phyloP scores from a whole-genome alignment of 805 yeast genomes.

The Candida railenensis region DNA sequence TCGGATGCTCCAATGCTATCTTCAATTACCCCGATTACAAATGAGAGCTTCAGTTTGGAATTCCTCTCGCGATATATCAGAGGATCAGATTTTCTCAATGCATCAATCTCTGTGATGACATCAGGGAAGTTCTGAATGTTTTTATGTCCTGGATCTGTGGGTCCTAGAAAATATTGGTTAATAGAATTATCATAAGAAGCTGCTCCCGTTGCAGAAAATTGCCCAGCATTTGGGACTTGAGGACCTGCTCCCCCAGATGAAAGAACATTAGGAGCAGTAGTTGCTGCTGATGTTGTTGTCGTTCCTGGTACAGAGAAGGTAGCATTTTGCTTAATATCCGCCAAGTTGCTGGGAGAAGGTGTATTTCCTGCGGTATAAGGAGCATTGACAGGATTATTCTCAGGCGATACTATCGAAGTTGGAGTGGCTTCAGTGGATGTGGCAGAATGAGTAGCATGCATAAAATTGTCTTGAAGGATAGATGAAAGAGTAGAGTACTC shows the following conservation, averaged over 20 bases:
- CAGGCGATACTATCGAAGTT: conserved; percentile 34
- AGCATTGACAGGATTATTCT: conserved; percentile 32
- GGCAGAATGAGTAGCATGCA: conserved; percentile 18
- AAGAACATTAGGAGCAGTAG: no score
- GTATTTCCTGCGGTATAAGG: neutral
- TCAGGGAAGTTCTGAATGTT: conserved; percentile 56
- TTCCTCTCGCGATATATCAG: conserved; percentile 35
- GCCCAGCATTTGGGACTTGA: neutral
- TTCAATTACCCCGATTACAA: conserved; percentile 43
- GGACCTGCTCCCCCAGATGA: no score
- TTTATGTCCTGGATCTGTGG: conserved; percentile 35
- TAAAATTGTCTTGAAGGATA: conserved; percentile 52
- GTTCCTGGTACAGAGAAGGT: neutral
- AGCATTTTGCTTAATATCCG: neutral
- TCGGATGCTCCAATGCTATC: neutral
- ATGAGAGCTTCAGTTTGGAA: conserved; percentile 44
- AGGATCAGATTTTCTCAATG: conserved; percentile 40
- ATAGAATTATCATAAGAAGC: conserved; percentile 22
- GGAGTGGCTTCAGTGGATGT: conserved; percentile 41
- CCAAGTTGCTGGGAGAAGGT: neutral
- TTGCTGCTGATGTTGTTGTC: neutral
- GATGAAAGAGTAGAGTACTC: conserved; percentile 70
- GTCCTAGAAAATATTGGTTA: conserved; percentile 69
- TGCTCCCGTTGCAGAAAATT: conserved; percentile 46
- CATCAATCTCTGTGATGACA: conserved; percentile 46